Conservation (phyloP, 75 land plant genomes). For the Cunninghamia lanceolata region DNA sequence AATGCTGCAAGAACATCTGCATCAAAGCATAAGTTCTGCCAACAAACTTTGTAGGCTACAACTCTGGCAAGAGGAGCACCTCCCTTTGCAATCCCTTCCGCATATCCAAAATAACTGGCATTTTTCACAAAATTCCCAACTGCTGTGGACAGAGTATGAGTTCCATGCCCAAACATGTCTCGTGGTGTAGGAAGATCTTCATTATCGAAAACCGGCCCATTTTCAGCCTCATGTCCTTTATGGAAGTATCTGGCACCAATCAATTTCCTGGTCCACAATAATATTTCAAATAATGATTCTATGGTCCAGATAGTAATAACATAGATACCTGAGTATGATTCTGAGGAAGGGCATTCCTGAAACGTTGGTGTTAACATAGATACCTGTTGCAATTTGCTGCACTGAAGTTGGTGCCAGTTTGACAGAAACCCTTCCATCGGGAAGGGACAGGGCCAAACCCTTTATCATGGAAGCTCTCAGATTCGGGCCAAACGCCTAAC, state of each 20-base stretch:
- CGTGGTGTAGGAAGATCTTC: constrained; percentile 15
- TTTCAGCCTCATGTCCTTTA: constrained; percentile 8
- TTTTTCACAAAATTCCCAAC: constrained; percentile 12
- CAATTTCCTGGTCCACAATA: constrained; percentile 21
- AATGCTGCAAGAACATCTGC: constrained; percentile 34
- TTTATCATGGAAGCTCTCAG: constrained; percentile 28
- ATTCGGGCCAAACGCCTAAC: constrained; percentile 46
- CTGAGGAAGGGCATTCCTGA: background rate
- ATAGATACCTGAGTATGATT: background rate
- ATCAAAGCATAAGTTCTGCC: constrained; percentile 12
- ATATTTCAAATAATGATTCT: background rate
- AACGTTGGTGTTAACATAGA: background rate
- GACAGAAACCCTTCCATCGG: constrained; percentile 39
- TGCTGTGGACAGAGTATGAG: constrained; percentile 35
- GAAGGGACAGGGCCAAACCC: constrained; percentile 36
- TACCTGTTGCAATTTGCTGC: constrained; percentile 32
- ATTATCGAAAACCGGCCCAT: no score
- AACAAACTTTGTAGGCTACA: constrained; percentile 43
- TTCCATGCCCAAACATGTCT: constrained; percentile 32
- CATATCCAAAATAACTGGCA: constrained; percentile 22
- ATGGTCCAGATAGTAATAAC: background rate
- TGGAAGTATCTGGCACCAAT: constrained; percentile 33
- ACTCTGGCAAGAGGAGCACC: constrained; percentile 34
- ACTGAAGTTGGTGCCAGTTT: constrained; percentile 7
- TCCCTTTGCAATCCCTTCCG: constrained; percentile 35